Base-by-base conservation (phyloP, 2,329 filamentous ascomycete genomes). In the Monilinia vaccinii-corymbosi region DNA sequence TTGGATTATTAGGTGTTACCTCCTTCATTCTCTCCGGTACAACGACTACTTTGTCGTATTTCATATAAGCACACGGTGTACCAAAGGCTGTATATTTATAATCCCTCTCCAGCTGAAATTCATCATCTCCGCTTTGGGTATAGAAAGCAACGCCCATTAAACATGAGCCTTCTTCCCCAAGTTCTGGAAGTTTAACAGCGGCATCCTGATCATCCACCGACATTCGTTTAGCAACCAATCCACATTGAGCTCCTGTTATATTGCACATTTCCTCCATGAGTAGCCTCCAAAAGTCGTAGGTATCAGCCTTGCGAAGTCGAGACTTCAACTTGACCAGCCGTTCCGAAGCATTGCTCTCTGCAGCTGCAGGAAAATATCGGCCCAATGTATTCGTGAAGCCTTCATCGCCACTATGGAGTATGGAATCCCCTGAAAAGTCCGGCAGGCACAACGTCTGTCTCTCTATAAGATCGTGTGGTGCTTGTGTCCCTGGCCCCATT, bases 21-120 rank as follows among this genome's bases (percentile, higher is more conserved):
- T 82, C 79, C 57, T 76, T 76, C 49, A 89, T 72, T 46, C 78
- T 76, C 60, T 87, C 81, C 0, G 85, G 83, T 25, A 89, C 82
- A 60, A 88, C 73, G 69, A 87, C 86, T 55, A 87, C 82, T 70
- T 88, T 87, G 73, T 88, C 85, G 69, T 88, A 82, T 65, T 81
- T 83, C 85, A 89, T 88, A 69, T 86, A 81, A 40, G 80, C 80
- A 71, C 85, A 86, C 5, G 85, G 85, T 63, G 84, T 69, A 36
- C 67, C 82, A 65, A 84, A 86, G 42, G 83, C 81, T 66, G 83
- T 79, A 71, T 86, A 87, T 64, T 83, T 82, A 73, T 82, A 81
- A 66, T 87, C 80, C 63, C 79, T 79, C 65, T 83, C 75, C 55
- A 83, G 77, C 28, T 78, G 75, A 62, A 78, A 76, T 56, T 74